Evolutionary conservation across 805 yeast species (phyloP).

Genomic region (Zygosaccharomyces kombuchaensis): DNA sequence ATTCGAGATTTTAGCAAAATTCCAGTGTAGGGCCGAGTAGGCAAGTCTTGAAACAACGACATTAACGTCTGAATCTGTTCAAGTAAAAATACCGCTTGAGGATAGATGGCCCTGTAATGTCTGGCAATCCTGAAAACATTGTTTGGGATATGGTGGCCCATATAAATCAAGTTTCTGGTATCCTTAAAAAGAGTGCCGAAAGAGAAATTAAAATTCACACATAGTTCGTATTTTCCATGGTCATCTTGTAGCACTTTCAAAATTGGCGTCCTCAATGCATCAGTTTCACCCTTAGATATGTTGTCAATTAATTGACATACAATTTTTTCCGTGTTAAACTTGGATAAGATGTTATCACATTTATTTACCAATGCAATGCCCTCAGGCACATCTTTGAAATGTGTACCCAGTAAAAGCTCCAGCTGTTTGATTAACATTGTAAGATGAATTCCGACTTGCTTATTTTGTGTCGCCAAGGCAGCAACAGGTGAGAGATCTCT

Average conservation of each 20-base stretch:
- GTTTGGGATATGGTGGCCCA: constrained; percentile 58
- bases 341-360: constrained; percentile 42
- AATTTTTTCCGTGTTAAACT: constrained; percentile 41
- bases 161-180: constrained; percentile 44
- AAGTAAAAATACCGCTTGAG: constrained; percentile 49
- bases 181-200: constrained; percentile 47
- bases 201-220: constrained; percentile 50
- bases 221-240: constrained; percentile 30
- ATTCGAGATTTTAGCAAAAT: constrained; percentile 40
- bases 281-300: constrained; percentile 20
- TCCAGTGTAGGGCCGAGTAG: constrained; percentile 39
- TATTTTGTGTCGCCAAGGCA: constrained; percentile 48
- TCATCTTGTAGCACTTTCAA: constrained; percentile 37
- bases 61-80: constrained; percentile 48
- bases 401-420: constrained; percentile 51
- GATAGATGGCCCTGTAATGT: constrained; percentile 48
- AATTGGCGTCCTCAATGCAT: constrained; percentile 35
- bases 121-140: constrained; percentile 44
- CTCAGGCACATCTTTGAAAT: constrained; percentile 60
- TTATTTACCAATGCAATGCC: constrained; percentile 60
- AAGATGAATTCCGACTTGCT: constrained; percentile 46
- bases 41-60: constrained; percentile 30
- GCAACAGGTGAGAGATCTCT: constrained; percentile 47
- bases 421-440: constrained; percentile 41
- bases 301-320: constrained; percentile 48